A percentile compares a stretch with the other conserved stretches of the same genome.
Evolutionary conservation across 2,329 filamentous ascomycete genomes (phyloP).

Genomic region (Metarhizium sp.): DNA sequence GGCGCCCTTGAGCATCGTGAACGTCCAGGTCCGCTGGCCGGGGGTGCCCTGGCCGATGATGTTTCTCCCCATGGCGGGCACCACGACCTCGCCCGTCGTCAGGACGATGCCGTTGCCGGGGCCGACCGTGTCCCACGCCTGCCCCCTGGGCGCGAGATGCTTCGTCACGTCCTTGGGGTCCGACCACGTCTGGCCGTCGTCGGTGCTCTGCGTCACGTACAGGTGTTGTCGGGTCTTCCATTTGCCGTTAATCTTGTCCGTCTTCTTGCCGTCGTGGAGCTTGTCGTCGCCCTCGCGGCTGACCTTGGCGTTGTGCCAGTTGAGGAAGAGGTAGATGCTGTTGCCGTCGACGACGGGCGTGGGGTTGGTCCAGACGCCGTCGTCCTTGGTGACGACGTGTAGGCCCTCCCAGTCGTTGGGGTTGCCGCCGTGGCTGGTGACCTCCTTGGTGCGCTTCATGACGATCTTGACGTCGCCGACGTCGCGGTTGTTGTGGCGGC

Average conservation of each 20-base stretch:
- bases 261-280: slow-evolving; percentile 12
- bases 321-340: slow-evolving; percentile 21
- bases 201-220: slow-evolving; percentile 13
- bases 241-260: slow-evolving; percentile 11
- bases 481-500: slow-evolving; percentile 15
- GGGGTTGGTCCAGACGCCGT: slow-evolving; percentile 20
- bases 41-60: slow-evolving; percentile 12
- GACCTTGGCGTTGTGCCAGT: slow-evolving; percentile 18
- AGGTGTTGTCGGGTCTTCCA: slow-evolving; percentile 16
- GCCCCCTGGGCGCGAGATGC: slow-evolving; percentile 10
- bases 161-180: slow-evolving; percentile 14
- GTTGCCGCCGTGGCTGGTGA: slow-evolving; percentile 11
- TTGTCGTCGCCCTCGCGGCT: slow-evolving; percentile 15
- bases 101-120: slow-evolving; percentile 14
- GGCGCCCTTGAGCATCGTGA: slow-evolving; percentile 6
- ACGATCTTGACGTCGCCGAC: slow-evolving; percentile 21
- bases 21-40: slow-evolving; percentile 13
- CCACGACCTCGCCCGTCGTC: slow-evolving; percentile 11
- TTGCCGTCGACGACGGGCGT: slow-evolving; percentile 19
- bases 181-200: slow-evolving; percentile 16
- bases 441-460: slow-evolving; percentile 17
- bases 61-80: slow-evolving; percentile 14
- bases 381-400: slow-evolving; percentile 12
- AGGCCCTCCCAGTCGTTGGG: slow-evolving; percentile 16
- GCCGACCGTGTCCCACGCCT: slow-evolving; percentile 14